Conservation (phyloP, 306 rosid species). For the Vigna reflexopilosa region DNA sequence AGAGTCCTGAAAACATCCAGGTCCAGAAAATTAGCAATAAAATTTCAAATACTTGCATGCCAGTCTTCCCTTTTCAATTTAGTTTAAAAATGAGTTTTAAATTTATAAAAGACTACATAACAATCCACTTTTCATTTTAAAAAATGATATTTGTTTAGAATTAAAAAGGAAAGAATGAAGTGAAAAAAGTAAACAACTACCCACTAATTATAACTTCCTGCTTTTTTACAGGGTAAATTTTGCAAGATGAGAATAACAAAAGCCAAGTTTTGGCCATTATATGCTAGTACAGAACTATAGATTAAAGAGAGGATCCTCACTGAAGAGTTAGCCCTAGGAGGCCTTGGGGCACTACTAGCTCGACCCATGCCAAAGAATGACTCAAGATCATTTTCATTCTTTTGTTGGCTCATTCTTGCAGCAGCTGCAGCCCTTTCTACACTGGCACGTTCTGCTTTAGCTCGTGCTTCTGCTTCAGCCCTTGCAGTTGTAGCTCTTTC, state of each 20-base stretch:
- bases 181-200: slow-evolving; percentile 35
- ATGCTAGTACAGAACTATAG: slow-evolving; percentile 32
- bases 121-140: slow-evolving; percentile 17
- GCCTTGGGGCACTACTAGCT: slow-evolving; percentile 91
- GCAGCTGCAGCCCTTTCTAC: slow-evolving; percentile 86
- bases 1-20: slow-evolving; percentile 59
- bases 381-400: slow-evolving; percentile 83
- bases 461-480: slow-evolving; percentile 80
- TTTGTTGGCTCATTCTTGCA: slow-evolving; percentile 81
- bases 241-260: slow-evolving; percentile 19
- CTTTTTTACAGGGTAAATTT: slow-evolving; percentile 19
- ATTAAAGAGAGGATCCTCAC: slow-evolving; percentile 60
- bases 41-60: slow-evolving; percentile 29
- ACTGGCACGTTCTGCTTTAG: slow-evolving; percentile 80
- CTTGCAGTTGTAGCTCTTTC: slow-evolving; percentile 57
- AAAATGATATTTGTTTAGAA: slow-evolving; percentile 22
- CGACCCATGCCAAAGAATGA: slow-evolving; percentile 79
- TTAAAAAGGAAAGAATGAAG: slow-evolving; percentile 22
- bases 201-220: slow-evolving; percentile 22
- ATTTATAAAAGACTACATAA: slow-evolving; percentile 3
- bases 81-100: background rate
- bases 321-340: slow-evolving; percentile 75
- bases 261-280: slow-evolving; percentile 28
- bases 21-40: slow-evolving; percentile 41
- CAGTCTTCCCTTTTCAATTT: slow-evolving; percentile 8